A percentile compares a stretch with the other conserved stretches of the same genome.
phyloP scores from a whole-genome alignment of 192 early-diverging fungal species.

The Backusella circina region DNA sequence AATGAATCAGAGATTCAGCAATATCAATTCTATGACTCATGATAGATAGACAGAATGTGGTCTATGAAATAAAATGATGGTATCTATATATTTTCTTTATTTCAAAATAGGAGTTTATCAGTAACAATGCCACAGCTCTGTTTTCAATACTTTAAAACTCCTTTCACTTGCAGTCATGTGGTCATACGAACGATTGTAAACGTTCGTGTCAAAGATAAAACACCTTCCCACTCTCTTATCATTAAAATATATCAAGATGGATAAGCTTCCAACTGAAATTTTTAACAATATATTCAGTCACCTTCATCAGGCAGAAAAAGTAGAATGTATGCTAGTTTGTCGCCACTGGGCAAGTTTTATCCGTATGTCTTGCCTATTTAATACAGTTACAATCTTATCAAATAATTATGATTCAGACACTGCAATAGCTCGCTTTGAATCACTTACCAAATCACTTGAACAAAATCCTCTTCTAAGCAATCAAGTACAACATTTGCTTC shows the following conservation, averaged over 20 bases:
- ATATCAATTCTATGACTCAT: too few relatives aligned
- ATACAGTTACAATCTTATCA: background rate
- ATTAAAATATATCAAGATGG: background rate
- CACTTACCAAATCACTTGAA: background rate
- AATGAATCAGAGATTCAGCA: too few relatives aligned
- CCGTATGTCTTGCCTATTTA: background rate
- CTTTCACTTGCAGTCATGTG: background rate
- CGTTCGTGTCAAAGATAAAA: background rate
- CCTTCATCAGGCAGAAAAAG: background rate
- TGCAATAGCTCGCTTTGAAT: background rate
- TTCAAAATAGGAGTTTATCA: too few relatives aligned
- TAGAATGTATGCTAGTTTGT: background rate
- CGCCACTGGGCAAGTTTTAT: background rate
- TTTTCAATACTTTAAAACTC: background rate
- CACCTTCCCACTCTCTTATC: background rate
- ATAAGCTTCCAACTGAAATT: background rate
- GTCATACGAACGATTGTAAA: background rate
- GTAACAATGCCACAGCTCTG: background rate
- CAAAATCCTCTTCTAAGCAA: background rate
- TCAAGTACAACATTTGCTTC: background rate
- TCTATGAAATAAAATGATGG: too few relatives aligned
- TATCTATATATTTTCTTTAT: too few relatives aligned
- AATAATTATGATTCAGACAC: background rate
- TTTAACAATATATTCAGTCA: background rate
- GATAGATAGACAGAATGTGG: too few relatives aligned